phyloP scores from a whole-genome alignment of 2,329 filamentous ascomycete species.

The Phyllosticta ampelicida region DNA sequence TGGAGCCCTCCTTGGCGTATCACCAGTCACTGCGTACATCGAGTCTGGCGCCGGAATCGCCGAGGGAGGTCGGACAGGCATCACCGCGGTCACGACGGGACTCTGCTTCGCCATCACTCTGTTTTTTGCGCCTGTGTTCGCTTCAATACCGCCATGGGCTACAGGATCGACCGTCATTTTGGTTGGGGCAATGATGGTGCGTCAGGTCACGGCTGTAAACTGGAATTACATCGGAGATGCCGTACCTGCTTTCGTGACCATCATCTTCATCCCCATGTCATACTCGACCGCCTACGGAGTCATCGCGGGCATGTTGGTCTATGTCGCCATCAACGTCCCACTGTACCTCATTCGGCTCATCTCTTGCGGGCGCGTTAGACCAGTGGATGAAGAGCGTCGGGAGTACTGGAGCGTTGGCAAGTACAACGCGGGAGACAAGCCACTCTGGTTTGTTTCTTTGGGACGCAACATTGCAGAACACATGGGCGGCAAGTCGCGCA shows the following conservation, averaged over 20 bases:
- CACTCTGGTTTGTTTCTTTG: slow-evolving; percentile 22
- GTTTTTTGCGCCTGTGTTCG: slow-evolving; percentile 85
- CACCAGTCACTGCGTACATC: slow-evolving; percentile 77
- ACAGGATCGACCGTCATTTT: slow-evolving; percentile 51
- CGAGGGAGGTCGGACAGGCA: slow-evolving; percentile 72
- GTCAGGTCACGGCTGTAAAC: slow-evolving; percentile 69
- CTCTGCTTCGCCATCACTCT: slow-evolving; percentile 78
- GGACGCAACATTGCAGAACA: slow-evolving; percentile 55
- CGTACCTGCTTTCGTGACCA: slow-evolving; percentile 72
- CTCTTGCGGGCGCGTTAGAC: slow-evolving; percentile 58
- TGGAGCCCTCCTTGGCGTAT: slow-evolving; percentile 64
- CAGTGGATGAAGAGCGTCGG: slow-evolving; percentile 62
- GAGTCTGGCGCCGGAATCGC: slow-evolving; percentile 82
- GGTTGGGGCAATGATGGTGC: slow-evolving; percentile 64
- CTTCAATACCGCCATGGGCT: slow-evolving; percentile 80
- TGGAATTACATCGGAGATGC: slow-evolving; percentile 79
- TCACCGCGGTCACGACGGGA: slow-evolving; percentile 69
- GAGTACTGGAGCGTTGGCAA: slow-evolving; percentile 58
- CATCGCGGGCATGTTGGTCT: slow-evolving; percentile 67
- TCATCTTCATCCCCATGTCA: slow-evolving; percentile 78
- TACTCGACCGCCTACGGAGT: slow-evolving; percentile 82
- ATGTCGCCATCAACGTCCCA: slow-evolving; percentile 60
- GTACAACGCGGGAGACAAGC: slow-evolving; percentile 45
- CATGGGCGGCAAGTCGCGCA: background rate
- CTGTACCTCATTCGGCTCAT: slow-evolving; percentile 58